phyloP scores from a whole-genome alignment of 2,329 filamentous ascomycete genomes.

The Aspergillus fumigatiaffinis region DNA sequence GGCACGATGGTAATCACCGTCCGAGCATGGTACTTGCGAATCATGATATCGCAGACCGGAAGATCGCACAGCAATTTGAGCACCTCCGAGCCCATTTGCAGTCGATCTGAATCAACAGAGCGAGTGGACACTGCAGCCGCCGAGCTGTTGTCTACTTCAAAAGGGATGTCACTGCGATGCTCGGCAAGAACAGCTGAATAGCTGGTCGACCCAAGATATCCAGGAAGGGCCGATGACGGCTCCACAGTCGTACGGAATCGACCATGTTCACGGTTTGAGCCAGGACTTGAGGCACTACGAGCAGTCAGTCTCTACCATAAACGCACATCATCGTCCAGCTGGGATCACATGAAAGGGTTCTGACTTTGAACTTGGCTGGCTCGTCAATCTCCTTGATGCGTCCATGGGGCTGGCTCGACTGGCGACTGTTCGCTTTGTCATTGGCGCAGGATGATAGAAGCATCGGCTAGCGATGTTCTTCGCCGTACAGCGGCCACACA shows the following conservation, averaged over 20 bases:
- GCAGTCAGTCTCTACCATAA: conserved; percentile 1
- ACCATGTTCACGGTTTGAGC: conserved; percentile 12
- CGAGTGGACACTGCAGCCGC: conserved; percentile 11
- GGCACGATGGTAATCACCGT: conserved; percentile 23
- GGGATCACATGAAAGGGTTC: background rate
- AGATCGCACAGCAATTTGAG: conserved; percentile 27
- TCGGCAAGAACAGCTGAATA: conserved; percentile 33
- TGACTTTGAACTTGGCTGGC: conserved; percentile 23
- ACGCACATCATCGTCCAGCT: background rate
- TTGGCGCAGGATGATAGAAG: conserved; percentile 38
- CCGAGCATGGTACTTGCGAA: conserved; percentile 23
- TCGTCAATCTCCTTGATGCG: conserved; percentile 13
- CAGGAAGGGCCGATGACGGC: conserved; percentile 24
- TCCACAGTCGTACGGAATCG: conserved; percentile 21
- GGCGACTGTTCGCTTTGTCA: conserved; percentile 28
- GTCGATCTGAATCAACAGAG: conserved; percentile 23
- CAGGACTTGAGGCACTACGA: conserved; percentile 22
- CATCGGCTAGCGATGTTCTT: conserved; percentile 29
- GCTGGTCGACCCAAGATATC: conserved; percentile 34
- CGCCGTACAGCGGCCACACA: conserved; percentile 29
- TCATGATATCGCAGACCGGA: conserved; percentile 21
- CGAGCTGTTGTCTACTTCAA: conserved; percentile 24
- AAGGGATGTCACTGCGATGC: conserved; percentile 30
- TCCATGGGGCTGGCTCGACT: conserved; percentile 9
- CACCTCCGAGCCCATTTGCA: conserved; percentile 29